Conservation (phyloP, 805 yeast genomes). For the Starmerella vitae region DNA sequence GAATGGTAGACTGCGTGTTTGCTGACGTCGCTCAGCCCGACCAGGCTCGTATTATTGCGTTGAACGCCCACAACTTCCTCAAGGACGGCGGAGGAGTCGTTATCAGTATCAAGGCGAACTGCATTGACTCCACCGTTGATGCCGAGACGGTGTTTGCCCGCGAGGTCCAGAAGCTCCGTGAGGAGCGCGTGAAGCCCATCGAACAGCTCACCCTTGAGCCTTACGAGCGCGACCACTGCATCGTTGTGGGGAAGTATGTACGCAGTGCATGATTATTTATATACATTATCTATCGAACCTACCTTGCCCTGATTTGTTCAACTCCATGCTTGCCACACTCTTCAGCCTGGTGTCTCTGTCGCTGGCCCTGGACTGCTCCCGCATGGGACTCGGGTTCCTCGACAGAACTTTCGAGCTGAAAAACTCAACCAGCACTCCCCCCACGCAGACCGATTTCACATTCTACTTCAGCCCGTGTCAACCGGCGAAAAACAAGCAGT, state of each 20-base stretch:
- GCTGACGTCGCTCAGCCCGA: slow-evolving; percentile 99
- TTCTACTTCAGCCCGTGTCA: slow-evolving; percentile 70
- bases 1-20: slow-evolving; percentile 97
- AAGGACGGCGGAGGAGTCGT: slow-evolving; percentile 98
- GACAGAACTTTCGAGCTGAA: slow-evolving; percentile 38
- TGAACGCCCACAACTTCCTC: slow-evolving; percentile 94
- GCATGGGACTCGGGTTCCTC: slow-evolving; percentile 32
- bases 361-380: slow-evolving; percentile 2
- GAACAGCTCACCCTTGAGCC: slow-evolving; percentile 99
- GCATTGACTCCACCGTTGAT: slow-evolving; percentile 98
- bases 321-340: neutral
- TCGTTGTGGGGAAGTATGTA: slow-evolving; percentile 92
- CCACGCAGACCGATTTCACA: slow-evolving; percentile 45
- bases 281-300: slow-evolving; percentile 1
- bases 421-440: slow-evolving; percentile 52
- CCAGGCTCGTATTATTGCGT: slow-evolving; percentile 98
- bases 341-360: neutral
- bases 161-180: slow-evolving; percentile 97
- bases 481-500: slow-evolving; percentile 30
- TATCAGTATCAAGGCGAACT: slow-evolving; percentile 98
- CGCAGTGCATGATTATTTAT: slow-evolving; percentile 54
- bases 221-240: slow-evolving; percentile 99
- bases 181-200: slow-evolving; percentile 94
- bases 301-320: too few relatives aligned
- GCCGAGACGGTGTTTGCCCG: slow-evolving; percentile 99